Conservation (phyloP, 2,329 filamentous ascomycete species). For the Trichoderma harzianum region DNA sequence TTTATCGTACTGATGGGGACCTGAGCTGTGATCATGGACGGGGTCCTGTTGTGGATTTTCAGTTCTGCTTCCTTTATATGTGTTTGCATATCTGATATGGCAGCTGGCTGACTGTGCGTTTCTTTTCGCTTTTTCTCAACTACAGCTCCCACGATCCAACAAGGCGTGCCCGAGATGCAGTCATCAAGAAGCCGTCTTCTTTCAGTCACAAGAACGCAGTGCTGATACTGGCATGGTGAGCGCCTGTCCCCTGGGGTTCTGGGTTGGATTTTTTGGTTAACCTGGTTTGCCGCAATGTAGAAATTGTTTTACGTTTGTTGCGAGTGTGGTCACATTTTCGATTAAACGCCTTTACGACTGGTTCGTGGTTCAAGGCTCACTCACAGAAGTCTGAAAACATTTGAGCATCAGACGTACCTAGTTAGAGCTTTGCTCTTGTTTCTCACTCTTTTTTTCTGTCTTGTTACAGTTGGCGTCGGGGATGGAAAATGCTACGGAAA, state of each 20-base stretch:
- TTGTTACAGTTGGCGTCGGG: slow-evolving; percentile 10
- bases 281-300: slow-evolving; percentile 41
- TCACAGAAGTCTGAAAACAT: background rate
- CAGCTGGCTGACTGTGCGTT: slow-evolving; percentile 43
- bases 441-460: background rate
- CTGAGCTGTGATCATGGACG: slow-evolving; percentile 1
- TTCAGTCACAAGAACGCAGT: slow-evolving; percentile 96
- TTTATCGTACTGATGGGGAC: background rate
- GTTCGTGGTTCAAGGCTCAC: slow-evolving; percentile 24
- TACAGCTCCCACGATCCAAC: slow-evolving; percentile 85
- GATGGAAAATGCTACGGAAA: background rate
- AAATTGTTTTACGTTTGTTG: slow-evolving; percentile 95
- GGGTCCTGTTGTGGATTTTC: slow-evolving; percentile 26
- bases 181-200: slow-evolving; percentile 91
- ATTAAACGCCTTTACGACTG: slow-evolving; percentile 38
- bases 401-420: background rate
- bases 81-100: slow-evolving; percentile 24
- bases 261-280: background rate
- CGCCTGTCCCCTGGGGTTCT: background rate
- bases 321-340: slow-evolving; percentile 85
- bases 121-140: slow-evolving; percentile 28
- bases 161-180: slow-evolving; percentile 81
- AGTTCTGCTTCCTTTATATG: slow-evolving; percentile 22
- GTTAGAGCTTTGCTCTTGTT: background rate
- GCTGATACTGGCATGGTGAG: slow-evolving; percentile 97